Evolutionary conservation across 108 stramenopile genomes (phyloP).

Genomic region (Parietichytrium sp.): DNA sequence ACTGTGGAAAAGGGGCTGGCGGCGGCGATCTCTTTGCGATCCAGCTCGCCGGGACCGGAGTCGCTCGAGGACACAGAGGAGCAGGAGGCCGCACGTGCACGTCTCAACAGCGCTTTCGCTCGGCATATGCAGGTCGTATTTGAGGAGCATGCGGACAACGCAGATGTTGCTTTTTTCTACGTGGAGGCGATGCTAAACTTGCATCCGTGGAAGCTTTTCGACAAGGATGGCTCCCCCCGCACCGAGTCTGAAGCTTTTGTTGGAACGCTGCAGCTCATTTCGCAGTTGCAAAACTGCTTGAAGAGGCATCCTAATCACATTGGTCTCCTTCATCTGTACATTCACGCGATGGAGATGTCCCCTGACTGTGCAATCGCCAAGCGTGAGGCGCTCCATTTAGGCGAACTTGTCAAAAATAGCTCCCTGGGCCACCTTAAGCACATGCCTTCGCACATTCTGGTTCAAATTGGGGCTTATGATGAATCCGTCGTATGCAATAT

Average conservation of each 20-base stretch:
- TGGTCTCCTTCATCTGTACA: neutral
- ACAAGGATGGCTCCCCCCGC: neutral
- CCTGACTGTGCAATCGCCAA: neutral
- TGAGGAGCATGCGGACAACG: neutral
- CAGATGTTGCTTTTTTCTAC: neutral
- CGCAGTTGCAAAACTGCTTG: neutral
- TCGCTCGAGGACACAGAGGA: too few relatives aligned
- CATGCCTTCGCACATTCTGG: conserved; percentile 20
- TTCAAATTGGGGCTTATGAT: conserved; percentile 3
- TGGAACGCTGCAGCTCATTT: neutral
- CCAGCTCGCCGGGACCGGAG: neutral
- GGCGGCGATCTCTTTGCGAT: neutral
- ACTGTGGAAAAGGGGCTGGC: neutral
- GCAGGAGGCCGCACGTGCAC: neutral
- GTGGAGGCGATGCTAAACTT: neutral
- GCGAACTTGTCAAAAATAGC: neutral
- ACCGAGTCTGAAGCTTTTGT: neutral
- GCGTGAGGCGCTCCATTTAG: neutral
- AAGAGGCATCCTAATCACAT: neutral
- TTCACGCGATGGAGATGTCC: conserved; percentile 9
- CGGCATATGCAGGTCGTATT: neutral
- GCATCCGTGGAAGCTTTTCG: neutral
- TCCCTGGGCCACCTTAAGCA: neutral
- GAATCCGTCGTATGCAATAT: neutral
- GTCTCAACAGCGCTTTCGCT: neutral